Percentiles rank a stretch among this genome's conserved stretches.
These are phyloP conservation scores for Drechmeria coniospora DNA, from an alignment of 2,329 filamentous ascomycete genomes.

Conservation along the genomic window DNA sequence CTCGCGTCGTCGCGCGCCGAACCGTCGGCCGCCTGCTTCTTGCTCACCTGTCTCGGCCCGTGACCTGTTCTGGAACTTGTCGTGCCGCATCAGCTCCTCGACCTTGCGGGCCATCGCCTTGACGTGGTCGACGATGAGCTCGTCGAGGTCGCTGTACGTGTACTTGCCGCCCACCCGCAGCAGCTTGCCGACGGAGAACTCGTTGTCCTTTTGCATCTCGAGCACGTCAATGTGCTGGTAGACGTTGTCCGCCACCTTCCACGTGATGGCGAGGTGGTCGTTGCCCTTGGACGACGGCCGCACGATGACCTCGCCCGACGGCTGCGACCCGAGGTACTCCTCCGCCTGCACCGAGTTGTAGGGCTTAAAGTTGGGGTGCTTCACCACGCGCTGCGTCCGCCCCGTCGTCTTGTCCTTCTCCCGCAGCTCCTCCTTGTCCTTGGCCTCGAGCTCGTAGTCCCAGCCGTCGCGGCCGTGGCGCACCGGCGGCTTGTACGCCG, in stretches of 20 bases:
- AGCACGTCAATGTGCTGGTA: slow-evolving; percentile 97
- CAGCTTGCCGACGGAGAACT: slow-evolving; percentile 80
- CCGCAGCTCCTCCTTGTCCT: slow-evolving; percentile 67
- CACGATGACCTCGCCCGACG: slow-evolving; percentile 82
- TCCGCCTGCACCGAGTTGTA: slow-evolving; percentile 89
- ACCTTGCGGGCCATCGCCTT: slow-evolving; percentile 97
- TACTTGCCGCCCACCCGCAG: slow-evolving; percentile 79
- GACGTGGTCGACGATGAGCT: slow-evolving; percentile 92
- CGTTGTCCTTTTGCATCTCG: slow-evolving; percentile 91
- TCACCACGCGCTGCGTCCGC: slow-evolving; percentile 86
- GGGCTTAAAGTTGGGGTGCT: slow-evolving; percentile 87
- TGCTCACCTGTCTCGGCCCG: slow-evolving; percentile 70
- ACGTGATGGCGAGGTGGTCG: slow-evolving; percentile 90
- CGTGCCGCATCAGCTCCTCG: slow-evolving; percentile 85
- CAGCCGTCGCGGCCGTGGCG: slow-evolving; percentile 70
- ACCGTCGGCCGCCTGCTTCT: too few species aligned
- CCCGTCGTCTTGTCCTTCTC: slow-evolving; percentile 78
- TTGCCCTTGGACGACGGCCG: slow-evolving; percentile 88
- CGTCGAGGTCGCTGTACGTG: slow-evolving; percentile 89
- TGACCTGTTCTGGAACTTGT: slow-evolving; percentile 79
- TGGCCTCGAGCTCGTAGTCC: slow-evolving; percentile 69
- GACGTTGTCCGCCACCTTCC: slow-evolving; percentile 94
- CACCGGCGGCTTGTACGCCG: slow-evolving; percentile 51
- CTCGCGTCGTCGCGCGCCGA: too few species aligned
- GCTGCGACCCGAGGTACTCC: slow-evolving; percentile 77